phyloP scores from a whole-genome alignment of 2,329 filamentous ascomycete genomes.

The Colletotrichum cordylinicola region DNA sequence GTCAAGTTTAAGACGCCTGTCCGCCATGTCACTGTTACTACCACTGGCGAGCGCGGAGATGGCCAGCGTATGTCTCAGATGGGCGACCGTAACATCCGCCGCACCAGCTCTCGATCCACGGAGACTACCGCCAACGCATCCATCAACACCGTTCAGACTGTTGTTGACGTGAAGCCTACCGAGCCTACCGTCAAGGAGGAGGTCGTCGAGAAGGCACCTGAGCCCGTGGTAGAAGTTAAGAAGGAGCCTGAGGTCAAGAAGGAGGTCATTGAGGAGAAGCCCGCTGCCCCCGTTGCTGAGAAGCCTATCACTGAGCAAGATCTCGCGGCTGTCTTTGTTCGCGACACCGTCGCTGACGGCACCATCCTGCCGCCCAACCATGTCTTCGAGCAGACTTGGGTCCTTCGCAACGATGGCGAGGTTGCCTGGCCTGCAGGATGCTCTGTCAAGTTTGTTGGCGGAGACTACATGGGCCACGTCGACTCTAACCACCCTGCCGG shows the following conservation, averaged over 20 bases:
- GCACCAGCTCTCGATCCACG: constrained; percentile 53
- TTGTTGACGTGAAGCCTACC: constrained; percentile 73
- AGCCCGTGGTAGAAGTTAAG: constrained; percentile 25
- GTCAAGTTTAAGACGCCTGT: constrained; percentile 97
- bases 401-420: constrained; percentile 83
- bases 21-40: constrained; percentile 85
- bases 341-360: constrained; percentile 81
- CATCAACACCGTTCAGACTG: constrained; percentile 68
- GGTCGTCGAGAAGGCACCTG: constrained; percentile 30
- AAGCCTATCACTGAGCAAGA: constrained; percentile 29
- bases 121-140: constrained; percentile 57
- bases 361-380: constrained; percentile 72
- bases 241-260: constrained; percentile 15
- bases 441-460: constrained; percentile 88
- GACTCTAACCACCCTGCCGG: constrained; percentile 82
- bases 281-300: constrained; percentile 27
- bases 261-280: constrained; percentile 28
- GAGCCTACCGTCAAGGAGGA: constrained; percentile 38
- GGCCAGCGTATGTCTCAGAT: constrained; percentile 71
- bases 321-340: constrained; percentile 69
- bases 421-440: constrained; percentile 86
- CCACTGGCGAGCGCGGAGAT: constrained; percentile 76
- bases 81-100: constrained; percentile 62
- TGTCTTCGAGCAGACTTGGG: constrained; percentile 90
- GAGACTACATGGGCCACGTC: constrained; percentile 95